Conservation (phyloP, 23 red algal genomes). For the Agarophyton chilense region DNA sequence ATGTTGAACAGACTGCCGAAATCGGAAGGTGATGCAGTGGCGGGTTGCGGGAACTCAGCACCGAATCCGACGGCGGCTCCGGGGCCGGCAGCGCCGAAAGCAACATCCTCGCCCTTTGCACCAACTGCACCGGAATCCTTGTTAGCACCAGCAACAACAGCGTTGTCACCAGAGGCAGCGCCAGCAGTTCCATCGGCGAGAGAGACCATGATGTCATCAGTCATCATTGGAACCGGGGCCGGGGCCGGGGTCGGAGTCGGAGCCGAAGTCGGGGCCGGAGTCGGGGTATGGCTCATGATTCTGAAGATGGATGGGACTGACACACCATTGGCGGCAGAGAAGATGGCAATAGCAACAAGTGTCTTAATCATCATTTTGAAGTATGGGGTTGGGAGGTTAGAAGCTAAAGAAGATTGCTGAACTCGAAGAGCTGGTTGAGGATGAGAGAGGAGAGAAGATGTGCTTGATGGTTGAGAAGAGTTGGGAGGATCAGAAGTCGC, state of each 20-base stretch:
- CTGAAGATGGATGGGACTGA: background rate
- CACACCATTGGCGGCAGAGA: conserved; percentile 43
- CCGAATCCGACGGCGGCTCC: conserved; percentile 54
- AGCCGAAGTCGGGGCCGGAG: background rate
- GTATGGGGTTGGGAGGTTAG: background rate
- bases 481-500: background rate
- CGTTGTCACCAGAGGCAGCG: conserved; percentile 49
- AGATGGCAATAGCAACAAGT: conserved; percentile 23
- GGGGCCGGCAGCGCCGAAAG: conserved; percentile 36
- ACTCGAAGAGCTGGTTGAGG: background rate
- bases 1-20: conserved; percentile 40
- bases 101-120: conserved; percentile 58
- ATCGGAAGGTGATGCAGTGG: conserved; percentile 3
- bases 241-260: conserved; percentile 10
- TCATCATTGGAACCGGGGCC: background rate
- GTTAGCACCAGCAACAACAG: conserved; percentile 44
- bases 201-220: conserved; percentile 13
- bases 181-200: conserved; percentile 51
- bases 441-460: background rate
- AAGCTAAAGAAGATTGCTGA: background rate
- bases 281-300: background rate
- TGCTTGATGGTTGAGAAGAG: background rate
- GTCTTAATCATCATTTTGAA: conserved; percentile 35
- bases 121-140: conserved; percentile 50
- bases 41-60: background rate